phyloP scores from a whole-genome alignment of 306 rosid genomes.

The Vicia villosa region DNA sequence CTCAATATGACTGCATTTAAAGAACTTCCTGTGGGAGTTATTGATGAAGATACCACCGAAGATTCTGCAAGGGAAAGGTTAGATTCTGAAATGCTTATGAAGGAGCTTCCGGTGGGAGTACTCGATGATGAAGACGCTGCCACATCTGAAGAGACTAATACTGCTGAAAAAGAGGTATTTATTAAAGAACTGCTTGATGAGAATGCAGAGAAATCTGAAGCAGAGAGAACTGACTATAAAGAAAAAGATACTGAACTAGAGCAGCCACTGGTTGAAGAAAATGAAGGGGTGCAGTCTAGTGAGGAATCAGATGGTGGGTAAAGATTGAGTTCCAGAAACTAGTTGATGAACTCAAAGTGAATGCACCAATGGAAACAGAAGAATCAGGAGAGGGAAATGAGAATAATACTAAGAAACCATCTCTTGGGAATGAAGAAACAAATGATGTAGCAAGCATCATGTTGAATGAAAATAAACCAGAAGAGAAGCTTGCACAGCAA shows the following conservation, averaged over 20 bases:
- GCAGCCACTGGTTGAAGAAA: slow-evolving; percentile 28
- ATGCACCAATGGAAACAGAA: background rate
- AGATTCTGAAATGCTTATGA: background rate
- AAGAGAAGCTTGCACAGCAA: background rate
- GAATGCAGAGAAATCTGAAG: slow-evolving; percentile 3
- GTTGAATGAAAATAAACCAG: background rate
- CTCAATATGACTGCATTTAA: background rate
- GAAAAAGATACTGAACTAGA: slow-evolving; percentile 9
- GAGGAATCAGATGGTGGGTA: slow-evolving; percentile 35
- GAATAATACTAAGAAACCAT: background rate
- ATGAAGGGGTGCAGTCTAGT: slow-evolving; percentile 25
- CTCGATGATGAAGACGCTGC: slow-evolving; percentile 21
- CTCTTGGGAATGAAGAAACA: slow-evolving; percentile 1
- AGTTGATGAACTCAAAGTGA: slow-evolving; percentile 21
- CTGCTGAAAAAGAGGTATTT: background rate
- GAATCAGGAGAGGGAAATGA: background rate
- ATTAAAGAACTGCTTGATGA: slow-evolving; percentile 37
- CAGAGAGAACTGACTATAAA: background rate
- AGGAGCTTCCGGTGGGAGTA: slow-evolving; percentile 19
- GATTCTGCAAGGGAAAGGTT: background rate
- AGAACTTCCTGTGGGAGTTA: slow-evolving; percentile 37
- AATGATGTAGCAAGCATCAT: background rate
- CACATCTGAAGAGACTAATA: background rate
- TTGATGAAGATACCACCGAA: slow-evolving; percentile 10
- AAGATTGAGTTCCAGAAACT: slow-evolving; percentile 20